Evolutionary conservation across 805 yeast species (phyloP), one percentile per base, ranked within the genome.

Genomic region (Candida parachauliodes): DNA sequence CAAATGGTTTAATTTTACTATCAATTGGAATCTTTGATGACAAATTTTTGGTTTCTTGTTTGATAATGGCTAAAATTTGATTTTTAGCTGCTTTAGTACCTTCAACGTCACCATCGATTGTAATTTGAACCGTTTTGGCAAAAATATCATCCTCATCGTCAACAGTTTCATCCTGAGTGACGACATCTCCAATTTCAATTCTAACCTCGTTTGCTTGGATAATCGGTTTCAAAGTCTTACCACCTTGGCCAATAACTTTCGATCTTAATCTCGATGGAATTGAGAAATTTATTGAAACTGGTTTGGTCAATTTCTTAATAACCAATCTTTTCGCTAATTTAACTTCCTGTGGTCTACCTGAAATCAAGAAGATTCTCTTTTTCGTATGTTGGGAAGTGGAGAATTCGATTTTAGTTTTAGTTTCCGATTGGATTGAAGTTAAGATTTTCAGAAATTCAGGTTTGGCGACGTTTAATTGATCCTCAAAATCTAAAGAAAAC

Each of bases 191-290:
- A 51, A 89, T 80, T 50, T 85, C 85, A 48, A 89, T 77, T 48
- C 72, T 83, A 37, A 80, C 80, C 34, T 77, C 81, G 34, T 85
- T 74, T 25, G 74, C 68, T 37, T 74, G 83, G 34, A 84, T 72
- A 46, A 89, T 85, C 41, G 93, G 89, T 58, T 79, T 85, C 61
- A 89, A 76, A 43, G 72, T 82, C 50, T 73, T 76, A 57, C 98
- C 98, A 57, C 82, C 85, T 30, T 89, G 74, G 42, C 98, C 98
- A 62, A 89, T 89, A 41, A 89, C 77, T 34, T 77, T 74, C 6
- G 94, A 74, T 60, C 93, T 77, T 41, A 86, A 72, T 48, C 76
- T 77, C 10, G 89, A 76, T 22, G 98, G 97, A 37, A 89, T 76
- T 21, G 71, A 57, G 54, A 89, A 76, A 21, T 68, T 61, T 33